Percentiles rank a stretch among this genome's conserved stretches.
phyloP scores from a whole-genome alignment of 2,329 filamentous ascomycete genomes.

The Venturiaceae sp. region DNA sequence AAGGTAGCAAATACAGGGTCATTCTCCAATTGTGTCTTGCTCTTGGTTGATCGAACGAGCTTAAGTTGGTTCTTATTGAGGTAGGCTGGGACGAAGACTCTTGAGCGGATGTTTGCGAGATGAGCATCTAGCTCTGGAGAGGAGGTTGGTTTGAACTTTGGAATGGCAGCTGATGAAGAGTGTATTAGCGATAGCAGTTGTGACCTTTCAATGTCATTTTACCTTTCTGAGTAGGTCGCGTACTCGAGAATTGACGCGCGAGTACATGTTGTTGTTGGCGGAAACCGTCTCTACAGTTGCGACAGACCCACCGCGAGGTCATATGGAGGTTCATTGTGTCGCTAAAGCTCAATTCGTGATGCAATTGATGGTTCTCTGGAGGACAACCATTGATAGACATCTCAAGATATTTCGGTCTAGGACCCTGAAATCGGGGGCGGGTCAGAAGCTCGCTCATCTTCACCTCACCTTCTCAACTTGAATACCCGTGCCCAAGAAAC shows the following conservation, averaged over 20 bases:
- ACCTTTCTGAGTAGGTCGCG: neutral
- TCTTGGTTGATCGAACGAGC: conserved; percentile 31
- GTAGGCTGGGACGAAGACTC: conserved; percentile 53
- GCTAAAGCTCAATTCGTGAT: neutral
- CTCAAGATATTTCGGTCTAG: too few species aligned
- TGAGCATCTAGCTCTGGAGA: conserved; percentile 43
- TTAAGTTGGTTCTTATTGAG: conserved; percentile 44
- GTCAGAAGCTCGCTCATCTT: too few species aligned
- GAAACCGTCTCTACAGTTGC: neutral
- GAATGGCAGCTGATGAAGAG: conserved; percentile 14
- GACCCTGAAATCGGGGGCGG: too few species aligned
- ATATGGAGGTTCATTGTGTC: neutral
- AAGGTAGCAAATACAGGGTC: conserved; percentile 9
- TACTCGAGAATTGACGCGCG: neutral
- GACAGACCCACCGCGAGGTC: neutral
- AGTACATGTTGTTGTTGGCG: neutral
- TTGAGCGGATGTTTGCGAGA: conserved; percentile 44
- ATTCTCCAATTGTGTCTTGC: conserved; percentile 5
- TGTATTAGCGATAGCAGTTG: neutral
- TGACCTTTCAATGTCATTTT: neutral
- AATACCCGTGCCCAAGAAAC: too few species aligned
- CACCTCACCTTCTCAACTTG: too few species aligned
- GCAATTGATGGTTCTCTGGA: neutral
- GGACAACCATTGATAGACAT: neutral
- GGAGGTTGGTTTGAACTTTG: conserved; percentile 41